Conservation (phyloP, 306 rosid species). For the Boehmeria nivea region DNA sequence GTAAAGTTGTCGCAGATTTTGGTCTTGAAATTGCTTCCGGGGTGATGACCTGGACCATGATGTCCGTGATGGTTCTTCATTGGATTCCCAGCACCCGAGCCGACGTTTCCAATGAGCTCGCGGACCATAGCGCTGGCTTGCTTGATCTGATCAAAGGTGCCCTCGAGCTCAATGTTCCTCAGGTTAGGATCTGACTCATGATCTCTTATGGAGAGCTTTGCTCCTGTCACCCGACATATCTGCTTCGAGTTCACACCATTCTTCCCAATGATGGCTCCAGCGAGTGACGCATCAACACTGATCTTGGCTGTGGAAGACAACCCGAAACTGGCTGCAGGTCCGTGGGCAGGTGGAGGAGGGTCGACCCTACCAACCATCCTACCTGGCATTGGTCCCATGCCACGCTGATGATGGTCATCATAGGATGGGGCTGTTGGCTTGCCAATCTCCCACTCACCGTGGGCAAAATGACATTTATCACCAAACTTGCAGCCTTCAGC, state of each 20-base stretch:
- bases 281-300: slow-evolving; percentile 71
- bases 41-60: slow-evolving; percentile 19
- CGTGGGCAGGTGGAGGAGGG: slow-evolving; percentile 39
- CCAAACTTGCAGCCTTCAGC: slow-evolving; percentile 89
- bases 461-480: slow-evolving; percentile 74
- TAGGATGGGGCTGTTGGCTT: slow-evolving; percentile 55
- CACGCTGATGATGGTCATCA: slow-evolving; percentile 50
- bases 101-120: slow-evolving; percentile 60
- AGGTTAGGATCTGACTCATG: slow-evolving; percentile 66
- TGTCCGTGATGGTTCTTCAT: slow-evolving; percentile 34
- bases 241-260: slow-evolving; percentile 75
- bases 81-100: slow-evolving; percentile 43
- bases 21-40: slow-evolving; percentile 59
- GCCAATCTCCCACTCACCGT: slow-evolving; percentile 83
- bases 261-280: slow-evolving; percentile 84
- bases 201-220: slow-evolving; percentile 65
- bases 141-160: slow-evolving; percentile 65
- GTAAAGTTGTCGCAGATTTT: slow-evolving; percentile 67
- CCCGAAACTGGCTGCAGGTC: slow-evolving; percentile 65
- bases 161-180: slow-evolving; percentile 84
- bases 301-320: slow-evolving; percentile 77
- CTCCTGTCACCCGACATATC: slow-evolving; percentile 79
- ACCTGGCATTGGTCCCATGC: slow-evolving; percentile 39
- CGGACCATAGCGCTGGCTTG: slow-evolving; percentile 84
- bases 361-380: slow-evolving; percentile 50